These are phyloP conservation scores for Chaetomium sp. DNA, from an alignment of 2,329 filamentous ascomycete genomes.

Conservation along the genomic window DNA sequence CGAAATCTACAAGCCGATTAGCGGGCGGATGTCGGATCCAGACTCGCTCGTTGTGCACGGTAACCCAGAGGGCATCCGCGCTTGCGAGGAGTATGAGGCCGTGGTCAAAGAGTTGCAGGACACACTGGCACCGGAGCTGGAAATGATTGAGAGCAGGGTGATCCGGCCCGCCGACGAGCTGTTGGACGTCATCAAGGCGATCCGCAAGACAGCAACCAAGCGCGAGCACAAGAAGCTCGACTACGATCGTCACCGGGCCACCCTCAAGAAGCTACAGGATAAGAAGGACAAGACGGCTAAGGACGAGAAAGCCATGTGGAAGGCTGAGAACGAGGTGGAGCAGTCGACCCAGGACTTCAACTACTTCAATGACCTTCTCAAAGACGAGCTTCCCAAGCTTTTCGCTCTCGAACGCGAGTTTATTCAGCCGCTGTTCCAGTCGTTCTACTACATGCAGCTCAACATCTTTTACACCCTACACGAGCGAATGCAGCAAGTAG, in stretches of 20 bases:
- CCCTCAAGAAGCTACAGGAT: conserved; percentile 89
- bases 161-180: conserved; percentile 91
- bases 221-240: conserved; percentile 97
- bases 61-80: conserved; percentile 86
- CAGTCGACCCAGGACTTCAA: conserved; percentile 92
- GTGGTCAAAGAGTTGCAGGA: conserved; percentile 87
- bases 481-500: conserved; percentile 93
- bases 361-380: conserved; percentile 95
- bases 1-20: conserved; percentile 98
- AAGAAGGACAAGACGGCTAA: conserved; percentile 96
- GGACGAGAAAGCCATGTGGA: conserved; percentile 96
- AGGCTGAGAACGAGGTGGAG: conserved; percentile 87
- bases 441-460: conserved; percentile 99
- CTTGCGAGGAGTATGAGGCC: conserved; percentile 92
- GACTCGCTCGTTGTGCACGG: conserved; percentile 74
- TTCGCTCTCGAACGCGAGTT: conserved; percentile 89
- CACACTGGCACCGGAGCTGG: conserved; percentile 81
- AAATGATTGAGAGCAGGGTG: conserved; percentile 92
- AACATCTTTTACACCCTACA: conserved; percentile 99
- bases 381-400: conserved; percentile 88
- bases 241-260: conserved; percentile 78
- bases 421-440: conserved; percentile 94
- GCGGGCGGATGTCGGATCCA: conserved; percentile 89
- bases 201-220: conserved; percentile 81
- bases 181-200: conserved; percentile 88